Evolutionary conservation across 129 eudicot genomes (phyloP).

Genomic region (Centaurea solstitialis): DNA sequence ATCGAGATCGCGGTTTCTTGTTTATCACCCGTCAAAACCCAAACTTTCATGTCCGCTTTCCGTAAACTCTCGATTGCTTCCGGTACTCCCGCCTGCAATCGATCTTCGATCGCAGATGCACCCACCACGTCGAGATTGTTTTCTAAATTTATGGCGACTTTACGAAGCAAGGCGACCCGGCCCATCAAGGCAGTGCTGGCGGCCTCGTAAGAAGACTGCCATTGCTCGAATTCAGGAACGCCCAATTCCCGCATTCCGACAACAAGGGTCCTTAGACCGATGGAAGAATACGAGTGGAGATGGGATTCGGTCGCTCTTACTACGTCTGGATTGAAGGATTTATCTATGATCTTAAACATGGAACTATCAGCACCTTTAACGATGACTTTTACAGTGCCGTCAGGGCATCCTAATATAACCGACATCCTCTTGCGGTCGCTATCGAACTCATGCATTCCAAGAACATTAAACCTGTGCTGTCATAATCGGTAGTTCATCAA

Average conservation of each 20-base stretch:
- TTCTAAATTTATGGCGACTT: conserved; percentile 71
- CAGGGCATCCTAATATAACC: conserved; percentile 90
- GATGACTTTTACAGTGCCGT: conserved; percentile 69
- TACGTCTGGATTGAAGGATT: conserved; percentile 44
- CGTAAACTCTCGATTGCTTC: conserved; percentile 93
- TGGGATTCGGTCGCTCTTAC: conserved; percentile 63
- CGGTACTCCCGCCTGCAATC: conserved; percentile 89
- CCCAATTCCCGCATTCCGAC: conserved; percentile 76
- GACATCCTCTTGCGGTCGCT: conserved; percentile 99
- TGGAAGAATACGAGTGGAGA: conserved; percentile 73
- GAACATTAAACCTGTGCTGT: conserved; percentile 74
- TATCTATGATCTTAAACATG: conserved; percentile 71
- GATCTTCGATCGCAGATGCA: conserved; percentile 94
- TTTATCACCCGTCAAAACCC: conserved; percentile 99
- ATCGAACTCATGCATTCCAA: conserved; percentile 97
- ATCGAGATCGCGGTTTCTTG: conserved; percentile 98
- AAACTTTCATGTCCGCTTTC: conserved; percentile 79
- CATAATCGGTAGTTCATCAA: conserved; percentile 21
- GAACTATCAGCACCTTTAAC: conserved; percentile 98
- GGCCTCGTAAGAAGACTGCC: conserved; percentile 89
- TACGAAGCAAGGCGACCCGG: conserved; percentile 82
- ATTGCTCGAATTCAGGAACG: conserved; percentile 70
- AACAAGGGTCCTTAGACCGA: conserved; percentile 92
- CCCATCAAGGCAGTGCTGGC: conserved; percentile 91
- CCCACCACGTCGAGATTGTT: conserved; percentile 64